A percentile compares a stretch with the other conserved stretches of the same genome.
Conservation (phyloP, 306 rosid genomes). For the Vachellia collinsii region DNA sequence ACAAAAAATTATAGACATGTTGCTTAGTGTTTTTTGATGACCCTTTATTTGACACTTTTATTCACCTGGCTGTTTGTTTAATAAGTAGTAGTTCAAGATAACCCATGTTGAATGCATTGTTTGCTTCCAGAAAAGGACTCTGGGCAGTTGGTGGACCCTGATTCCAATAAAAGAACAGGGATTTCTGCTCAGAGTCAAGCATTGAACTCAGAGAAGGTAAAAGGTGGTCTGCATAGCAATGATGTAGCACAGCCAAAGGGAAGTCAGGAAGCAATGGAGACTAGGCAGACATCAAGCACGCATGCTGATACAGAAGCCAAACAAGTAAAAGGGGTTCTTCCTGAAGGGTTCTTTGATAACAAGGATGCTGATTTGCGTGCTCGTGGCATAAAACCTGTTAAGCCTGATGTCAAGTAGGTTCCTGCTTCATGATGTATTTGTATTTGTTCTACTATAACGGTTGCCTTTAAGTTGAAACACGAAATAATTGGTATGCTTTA, state of each 20-base stretch:
- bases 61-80: constrained; percentile 34
- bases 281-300: constrained; percentile 41
- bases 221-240: constrained; percentile 39
- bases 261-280: constrained; percentile 43
- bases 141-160: constrained; percentile 37
- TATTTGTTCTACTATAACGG: constrained; percentile 24
- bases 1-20: too few species aligned
- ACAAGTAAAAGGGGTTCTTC: constrained; percentile 76
- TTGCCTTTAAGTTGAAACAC: constrained; percentile 8
- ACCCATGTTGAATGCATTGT: not conserved
- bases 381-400: constrained; percentile 83
- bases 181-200: not conserved
- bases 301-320: constrained; percentile 56
- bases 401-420: constrained; percentile 93
- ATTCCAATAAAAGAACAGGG: constrained; percentile 28
- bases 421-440: constrained; percentile 34
- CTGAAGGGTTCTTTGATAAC: constrained; percentile 97
- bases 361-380: constrained; percentile 96
- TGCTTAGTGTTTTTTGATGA: not conserved
- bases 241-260: constrained; percentile 43
- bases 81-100: not conserved
- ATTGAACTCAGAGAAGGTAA: constrained; percentile 10
- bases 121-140: constrained; percentile 54
- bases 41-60: not conserved
- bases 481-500: not conserved